These are phyloP conservation scores for Candida gigantensis DNA, from an alignment of 1,139 yeast genomes.

Conservation along the genomic window DNA sequence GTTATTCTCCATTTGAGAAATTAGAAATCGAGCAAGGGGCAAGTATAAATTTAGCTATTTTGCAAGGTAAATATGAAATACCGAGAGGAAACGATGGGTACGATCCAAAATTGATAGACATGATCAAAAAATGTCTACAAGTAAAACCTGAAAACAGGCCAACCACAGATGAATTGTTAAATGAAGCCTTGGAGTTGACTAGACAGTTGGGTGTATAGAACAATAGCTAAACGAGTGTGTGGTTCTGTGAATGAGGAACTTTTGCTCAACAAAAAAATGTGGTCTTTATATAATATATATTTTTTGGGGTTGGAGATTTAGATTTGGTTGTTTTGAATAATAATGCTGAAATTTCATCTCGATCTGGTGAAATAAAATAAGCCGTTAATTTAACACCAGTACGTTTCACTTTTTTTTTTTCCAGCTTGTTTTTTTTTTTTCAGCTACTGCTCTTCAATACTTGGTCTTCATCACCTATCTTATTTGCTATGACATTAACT, in stretches of 20 bases:
- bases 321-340: neutral
- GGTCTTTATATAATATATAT: no score
- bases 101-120: conserved; percentile 51
- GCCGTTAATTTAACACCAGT: no score
- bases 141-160: conserved; percentile 66
- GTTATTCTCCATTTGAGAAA: conserved; percentile 83
- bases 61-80: conserved; percentile 65
- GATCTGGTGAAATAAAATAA: no score
- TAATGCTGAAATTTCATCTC: no score
- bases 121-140: conserved; percentile 61
- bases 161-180: conserved; percentile 56
- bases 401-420: no score
- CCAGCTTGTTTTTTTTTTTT: neutral
- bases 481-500: conserved; percentile 29
- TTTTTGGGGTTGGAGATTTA: neutral
- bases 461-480: neutral
- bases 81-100: conserved; percentile 53
- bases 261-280: no score
- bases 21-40: conserved; percentile 83
- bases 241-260: no score
- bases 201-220: conserved; percentile 12
- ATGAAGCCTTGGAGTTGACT: conserved; percentile 40
- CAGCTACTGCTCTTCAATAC: neutral
- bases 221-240: neutral
- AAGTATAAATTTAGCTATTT: conserved; percentile 72